phyloP scores from a whole-genome alignment of 306 rosid genomes.

The apple (Malus domestica) region ASM211411v1 NC_041799.1:27154501-27155000 shows the following conservation, averaged over 20 bases:
- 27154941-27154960: conserved; percentile 91
- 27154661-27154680: background rate
- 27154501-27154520: background rate
- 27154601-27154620: background rate
- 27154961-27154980: conserved; percentile 78
- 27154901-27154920: conserved; percentile 95
- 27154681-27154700: background rate
- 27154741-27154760: background rate
- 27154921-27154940: conserved; percentile 91
- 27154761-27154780: background rate
- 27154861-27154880: background rate
- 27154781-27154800: background rate
- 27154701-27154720: background rate
- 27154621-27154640: background rate
- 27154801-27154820: background rate
- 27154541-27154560: background rate
- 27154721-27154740: background rate
- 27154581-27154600: background rate
- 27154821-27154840: background rate
- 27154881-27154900: conserved; percentile 23
- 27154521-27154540: background rate
- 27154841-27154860: background rate
- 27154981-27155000: conserved; percentile 98
- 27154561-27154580: background rate
- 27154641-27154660: background rate